Base-by-base conservation (phyloP, 441 rosid genomes). In the Bruguiera hainesii region DNA sequence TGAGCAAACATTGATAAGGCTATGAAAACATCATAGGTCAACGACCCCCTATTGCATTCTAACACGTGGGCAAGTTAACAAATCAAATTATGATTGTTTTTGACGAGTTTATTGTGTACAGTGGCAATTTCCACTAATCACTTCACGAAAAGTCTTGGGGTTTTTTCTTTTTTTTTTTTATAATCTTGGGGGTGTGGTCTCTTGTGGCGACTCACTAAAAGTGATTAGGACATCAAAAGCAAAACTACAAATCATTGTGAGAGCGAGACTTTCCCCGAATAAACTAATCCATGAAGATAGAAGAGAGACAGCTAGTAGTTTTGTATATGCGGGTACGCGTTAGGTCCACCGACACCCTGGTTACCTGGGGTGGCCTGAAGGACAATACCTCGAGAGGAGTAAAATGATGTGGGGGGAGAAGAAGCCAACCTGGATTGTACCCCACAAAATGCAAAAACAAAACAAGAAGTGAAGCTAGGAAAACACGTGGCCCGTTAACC, bases 281-380 rank as follows among this genome's bases (percentile, higher is more conserved):
- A 15, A 37, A 5, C n/a, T 2, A 13, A 56, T 16, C 1, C 2
- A 31, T 0, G 5, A 6, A 5, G 9, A 39, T 2, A 25, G 3
- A 51, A 39, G 3, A 59, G 19, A 29, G 6, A 19, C 10, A 21
- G 53, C 31, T 59, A 39, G 23, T 8, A 7, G 49, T 8, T 49
- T 5, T 67, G 21, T 11, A 5, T 53, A 25, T 61, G 10, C 15
- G 33, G 13, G 30, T 16, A 16, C 2, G 46, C 10, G 6, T 50
- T n/a, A 51, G 16, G 48, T 64, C 66, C 73, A 74, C 77, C 77
- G 77, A 74, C 77, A 68, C 70, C 46, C 64, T 39, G 49, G 42
- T 11, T 42, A 5, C 26, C 57, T 13, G 65, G 60, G 42, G 58
- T 59, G 77, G 77, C 72, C 16, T 35, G 6, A 51, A 59, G 52